A percentile compares a stretch with the other conserved stretches of the same genome.
These are phyloP conservation scores for Gynostemma pentaphyllum DNA, from an alignment of 306 rosid genomes.

Conservation along the genomic window DNA sequence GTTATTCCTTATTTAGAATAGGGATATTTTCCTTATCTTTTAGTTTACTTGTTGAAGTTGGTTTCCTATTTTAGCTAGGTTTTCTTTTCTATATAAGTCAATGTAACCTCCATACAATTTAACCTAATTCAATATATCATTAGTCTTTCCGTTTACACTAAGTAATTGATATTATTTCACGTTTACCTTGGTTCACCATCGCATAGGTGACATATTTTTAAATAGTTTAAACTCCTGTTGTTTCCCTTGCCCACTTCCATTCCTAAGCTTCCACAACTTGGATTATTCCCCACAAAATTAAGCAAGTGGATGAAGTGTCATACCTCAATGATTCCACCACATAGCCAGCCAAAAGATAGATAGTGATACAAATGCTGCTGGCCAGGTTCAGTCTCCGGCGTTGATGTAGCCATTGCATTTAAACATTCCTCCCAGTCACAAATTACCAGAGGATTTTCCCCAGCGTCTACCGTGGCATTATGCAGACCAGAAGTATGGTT, in stretches of 20 bases:
- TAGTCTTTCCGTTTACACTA: too few species aligned
- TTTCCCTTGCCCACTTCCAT: background rate
- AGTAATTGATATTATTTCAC: background rate
- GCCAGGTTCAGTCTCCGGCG: slow-evolving; percentile 87
- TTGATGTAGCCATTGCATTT: slow-evolving; percentile 38
- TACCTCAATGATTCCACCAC: slow-evolving; percentile 98
- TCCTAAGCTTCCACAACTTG: background rate
- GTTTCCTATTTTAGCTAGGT: too few species aligned
- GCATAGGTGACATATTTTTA: background rate
- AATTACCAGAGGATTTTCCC: slow-evolving; percentile 59
- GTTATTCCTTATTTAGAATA: too few species aligned
- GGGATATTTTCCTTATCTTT: too few species aligned
- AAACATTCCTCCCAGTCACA: slow-evolving; percentile 88
- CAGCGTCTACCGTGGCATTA: slow-evolving; percentile 54
- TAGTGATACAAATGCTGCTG: slow-evolving; percentile 82
- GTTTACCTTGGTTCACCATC: background rate
- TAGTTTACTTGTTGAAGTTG: too few species aligned
- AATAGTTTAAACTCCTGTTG: background rate
- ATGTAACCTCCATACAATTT: too few species aligned
- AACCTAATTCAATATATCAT: too few species aligned
- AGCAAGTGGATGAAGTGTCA: slow-evolving; percentile 11
- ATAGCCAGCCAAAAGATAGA: slow-evolving; percentile 80
- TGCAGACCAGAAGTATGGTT: slow-evolving; percentile 97
- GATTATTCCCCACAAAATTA: background rate
- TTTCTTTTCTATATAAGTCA: too few species aligned